Percentiles rank a stretch among this genome's conserved stretches.
Conservation (phyloP, 164 flowering plant genomes). For the Vitis amurensis region DNA sequence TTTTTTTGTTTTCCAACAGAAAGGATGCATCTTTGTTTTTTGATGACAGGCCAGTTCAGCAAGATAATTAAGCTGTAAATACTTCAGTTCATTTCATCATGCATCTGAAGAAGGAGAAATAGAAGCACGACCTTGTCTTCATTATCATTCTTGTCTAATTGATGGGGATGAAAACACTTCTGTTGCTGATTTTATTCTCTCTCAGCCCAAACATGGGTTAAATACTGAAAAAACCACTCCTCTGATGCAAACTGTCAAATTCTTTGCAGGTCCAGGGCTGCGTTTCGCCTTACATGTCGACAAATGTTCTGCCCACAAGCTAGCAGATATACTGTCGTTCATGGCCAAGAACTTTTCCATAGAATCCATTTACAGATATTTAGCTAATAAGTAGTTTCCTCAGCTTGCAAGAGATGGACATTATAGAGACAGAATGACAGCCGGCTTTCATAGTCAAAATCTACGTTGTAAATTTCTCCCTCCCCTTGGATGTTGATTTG, state of each 20-base stretch:
- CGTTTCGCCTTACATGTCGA: constrained; percentile 67
- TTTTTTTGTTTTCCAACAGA: too few species aligned
- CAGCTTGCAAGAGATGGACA: neutral
- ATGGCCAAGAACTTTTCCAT: neutral
- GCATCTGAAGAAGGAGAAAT: neutral
- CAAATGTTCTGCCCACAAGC: constrained; percentile 47
- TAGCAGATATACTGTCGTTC: constrained; percentile 15
- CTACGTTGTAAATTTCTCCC: neutral
- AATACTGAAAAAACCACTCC: too few species aligned
- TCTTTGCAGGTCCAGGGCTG: constrained; percentile 63
- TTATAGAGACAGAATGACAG: neutral
- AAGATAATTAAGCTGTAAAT: too few species aligned
- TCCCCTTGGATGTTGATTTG: neutral
- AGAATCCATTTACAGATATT: neutral
- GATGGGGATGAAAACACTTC: too few species aligned
- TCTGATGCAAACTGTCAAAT: neutral
- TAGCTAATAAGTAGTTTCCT: neutral
- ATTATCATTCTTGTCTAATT: too few species aligned
- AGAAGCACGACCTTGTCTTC: neutral
- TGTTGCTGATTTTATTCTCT: too few species aligned
- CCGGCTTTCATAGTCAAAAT: neutral
- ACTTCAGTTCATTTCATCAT: neutral
- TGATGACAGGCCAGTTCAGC: too few species aligned
- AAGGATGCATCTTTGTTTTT: too few species aligned
- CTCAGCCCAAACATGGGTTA: too few species aligned